Base-by-base conservation (phyloP, 345 rosid genomes). In the Pistacia vera region DNA sequence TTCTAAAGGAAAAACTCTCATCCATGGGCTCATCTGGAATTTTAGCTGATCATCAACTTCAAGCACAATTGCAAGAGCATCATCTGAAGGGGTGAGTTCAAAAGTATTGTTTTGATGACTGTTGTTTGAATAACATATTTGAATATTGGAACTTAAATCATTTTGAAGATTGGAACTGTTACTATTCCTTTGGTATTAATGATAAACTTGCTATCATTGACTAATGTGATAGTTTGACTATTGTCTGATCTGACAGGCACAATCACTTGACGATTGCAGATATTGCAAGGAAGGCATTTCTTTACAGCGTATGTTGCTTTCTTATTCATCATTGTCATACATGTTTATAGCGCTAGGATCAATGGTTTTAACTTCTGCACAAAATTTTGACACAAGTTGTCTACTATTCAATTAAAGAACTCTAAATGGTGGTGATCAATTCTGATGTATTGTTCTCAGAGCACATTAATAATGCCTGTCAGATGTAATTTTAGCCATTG, bases 31-130 rank as follows among this genome's bases (percentile, higher is more conserved):
- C 98, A 60, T 96, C 98, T 61, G 99, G 99, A 83, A 89, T 96
- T 83, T 87, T 96, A 79, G 99, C 99, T 55, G 99, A 96, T 73
- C 97, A 96, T 86, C 99, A 96, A 85, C 98, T 96, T 82, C 98
- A 96, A 86, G 90, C 99, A 67, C 90, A 90, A 79, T 80, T 96
- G 79, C 98, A 92, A 72, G 99, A 96, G 87, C 90, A 93, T 77
- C 82, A 88, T 81, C 79, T 88, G 79, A 96, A 91, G 87, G 99
- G 99, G 99, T 92, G 75, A 76, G 93, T 85, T 77, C 55, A 30
- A 60, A 20, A 7, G 63, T 13, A 9, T 38, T 46, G 28, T 68
- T n/a, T 44, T 35, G 52, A 66, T 73, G 54, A 66, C 28, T 11
- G 14, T 55, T 55, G 8, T 61, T 65, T 54, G 36, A 46, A 1